These are phyloP conservation scores for Cicer arietinum DNA, from an alignment of 306 rosid genomes.

Conservation along the genomic window DNA sequence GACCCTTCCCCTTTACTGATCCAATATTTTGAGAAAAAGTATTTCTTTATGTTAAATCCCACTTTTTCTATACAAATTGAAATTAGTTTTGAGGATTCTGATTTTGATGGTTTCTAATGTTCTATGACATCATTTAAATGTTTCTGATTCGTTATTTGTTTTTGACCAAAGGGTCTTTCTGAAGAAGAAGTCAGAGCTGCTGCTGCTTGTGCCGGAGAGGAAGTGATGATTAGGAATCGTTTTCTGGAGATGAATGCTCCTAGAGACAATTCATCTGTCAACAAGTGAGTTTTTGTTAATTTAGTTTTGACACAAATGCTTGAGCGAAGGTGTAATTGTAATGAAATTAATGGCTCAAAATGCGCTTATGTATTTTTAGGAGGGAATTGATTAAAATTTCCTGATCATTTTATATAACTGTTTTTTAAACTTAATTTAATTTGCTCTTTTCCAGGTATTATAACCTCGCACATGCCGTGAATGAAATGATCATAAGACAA, in stretches of 20 bases:
- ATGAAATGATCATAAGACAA: slow-evolving; percentile 79
- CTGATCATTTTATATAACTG: slow-evolving; percentile 30
- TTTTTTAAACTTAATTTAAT: slow-evolving; percentile 25
- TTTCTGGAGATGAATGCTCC: slow-evolving; percentile 98
- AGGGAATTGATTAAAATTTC: not conserved
- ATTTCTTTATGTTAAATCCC: not conserved
- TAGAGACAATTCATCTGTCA: slow-evolving; percentile 83
- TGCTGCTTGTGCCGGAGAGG: slow-evolving; percentile 98
- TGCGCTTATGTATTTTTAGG: slow-evolving; percentile 4
- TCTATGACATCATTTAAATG: not conserved
- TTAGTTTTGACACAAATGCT: slow-evolving; percentile 12
- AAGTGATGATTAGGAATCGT: slow-evolving; percentile 90
- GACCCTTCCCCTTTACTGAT: not conserved
- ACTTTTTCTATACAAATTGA: slow-evolving; percentile 8
- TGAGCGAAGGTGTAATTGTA: slow-evolving; percentile 6
- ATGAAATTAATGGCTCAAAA: slow-evolving; percentile 1
- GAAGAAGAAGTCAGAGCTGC: slow-evolving; percentile 99
- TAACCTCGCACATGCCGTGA: slow-evolving; percentile 97
- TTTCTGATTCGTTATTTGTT: slow-evolving; percentile 43
- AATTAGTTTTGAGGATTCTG: slow-evolving; percentile 37
- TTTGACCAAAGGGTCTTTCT: slow-evolving; percentile 79
- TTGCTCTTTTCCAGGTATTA: slow-evolving; percentile 70
- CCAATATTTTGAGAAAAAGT: slow-evolving; percentile 25
- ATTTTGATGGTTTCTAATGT: slow-evolving; percentile 26
- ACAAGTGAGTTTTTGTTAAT: slow-evolving; percentile 68